Conservation (phyloP, 169 alveolate species). For the Amoebophrya sp. region DNA sequence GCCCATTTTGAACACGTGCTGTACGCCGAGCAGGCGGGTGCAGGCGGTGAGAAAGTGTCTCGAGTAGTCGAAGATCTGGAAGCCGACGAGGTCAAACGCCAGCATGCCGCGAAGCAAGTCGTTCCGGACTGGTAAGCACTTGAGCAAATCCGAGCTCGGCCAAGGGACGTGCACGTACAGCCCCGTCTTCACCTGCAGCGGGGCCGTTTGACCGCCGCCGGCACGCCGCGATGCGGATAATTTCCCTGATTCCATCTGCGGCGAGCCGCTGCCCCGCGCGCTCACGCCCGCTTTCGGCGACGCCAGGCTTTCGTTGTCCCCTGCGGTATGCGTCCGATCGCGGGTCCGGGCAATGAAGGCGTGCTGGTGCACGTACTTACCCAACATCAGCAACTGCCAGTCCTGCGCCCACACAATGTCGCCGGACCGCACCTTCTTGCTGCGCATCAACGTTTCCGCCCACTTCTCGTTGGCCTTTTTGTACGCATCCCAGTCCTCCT, state of each 20-base stretch:
- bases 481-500: not conserved
- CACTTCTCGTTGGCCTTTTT: not conserved
- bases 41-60: slow-evolving; percentile 53
- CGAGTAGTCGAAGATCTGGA: slow-evolving; percentile 79
- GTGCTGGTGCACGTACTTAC: slow-evolving; percentile 40
- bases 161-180: slow-evolving; percentile 79
- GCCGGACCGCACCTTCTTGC: not conserved
- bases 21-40: slow-evolving; percentile 68
- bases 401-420: not conserved
- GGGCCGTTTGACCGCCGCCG: not conserved
- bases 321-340: too few relatives aligned
- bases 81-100: slow-evolving; percentile 80
- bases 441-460: not conserved
- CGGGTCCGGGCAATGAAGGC: not conserved
- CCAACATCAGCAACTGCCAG: slow-evolving; percentile 61
- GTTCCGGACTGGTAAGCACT: slow-evolving; percentile 71
- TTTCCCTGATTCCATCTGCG: not conserved
- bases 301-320: too few relatives aligned
- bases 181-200: slow-evolving; percentile 56
- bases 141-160: slow-evolving; percentile 74
- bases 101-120: slow-evolving; percentile 74
- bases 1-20: slow-evolving; percentile 28
- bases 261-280: not conserved
- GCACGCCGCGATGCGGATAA: too few relatives aligned
- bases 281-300: not conserved